A percentile compares a stretch with the other conserved stretches of the same genome.
Conservation (phyloP, 2,329 filamentous ascomycete genomes). For the Claviceps sp. region DNA sequence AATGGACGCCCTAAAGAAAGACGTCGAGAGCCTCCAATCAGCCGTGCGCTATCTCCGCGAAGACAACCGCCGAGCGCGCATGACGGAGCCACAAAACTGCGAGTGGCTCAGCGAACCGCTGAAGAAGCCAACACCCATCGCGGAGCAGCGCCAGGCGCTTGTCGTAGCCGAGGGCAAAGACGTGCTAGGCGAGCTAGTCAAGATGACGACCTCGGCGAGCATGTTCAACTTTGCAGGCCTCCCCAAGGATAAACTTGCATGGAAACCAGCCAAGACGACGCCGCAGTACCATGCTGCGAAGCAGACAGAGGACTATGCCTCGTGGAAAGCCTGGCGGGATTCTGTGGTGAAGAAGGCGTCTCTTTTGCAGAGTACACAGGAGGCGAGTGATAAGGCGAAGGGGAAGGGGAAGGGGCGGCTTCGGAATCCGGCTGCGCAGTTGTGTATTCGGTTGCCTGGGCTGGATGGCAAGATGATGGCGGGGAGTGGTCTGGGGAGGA, state of each 20-base stretch:
- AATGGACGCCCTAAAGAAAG: conserved; percentile 56
- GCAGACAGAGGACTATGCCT: conserved; percentile 51
- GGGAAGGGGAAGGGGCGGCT: neutral
- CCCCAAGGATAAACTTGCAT: conserved; percentile 47
- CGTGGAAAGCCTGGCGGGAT: conserved; percentile 46
- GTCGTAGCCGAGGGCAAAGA: conserved; percentile 50
- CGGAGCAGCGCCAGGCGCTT: conserved; percentile 35
- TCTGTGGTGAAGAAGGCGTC: conserved; percentile 41
- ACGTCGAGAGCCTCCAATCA: conserved; percentile 51
- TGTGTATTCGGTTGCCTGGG: conserved; percentile 37
- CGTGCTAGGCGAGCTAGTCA: conserved; percentile 50
- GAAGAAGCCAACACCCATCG: conserved; percentile 26
- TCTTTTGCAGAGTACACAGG: conserved; percentile 17
- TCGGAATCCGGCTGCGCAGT: conserved; percentile 28
- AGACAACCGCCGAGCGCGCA: conserved; percentile 49
- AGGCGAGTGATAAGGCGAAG: conserved; percentile 8
- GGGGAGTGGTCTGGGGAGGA: conserved; percentile 16
- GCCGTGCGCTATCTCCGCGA: conserved; percentile 55
- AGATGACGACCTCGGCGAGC: conserved; percentile 41
- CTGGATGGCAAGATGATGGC: conserved; percentile 29
- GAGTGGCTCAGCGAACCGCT: conserved; percentile 53
- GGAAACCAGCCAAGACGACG: conserved; percentile 51
- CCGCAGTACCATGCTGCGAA: conserved; percentile 53
- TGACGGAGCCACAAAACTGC: conserved; percentile 39
- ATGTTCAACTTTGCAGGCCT: conserved; percentile 46